Base-by-base conservation (phyloP, 2,329 filamentous ascomycete species). In the Diaporthe velutina region DNA sequence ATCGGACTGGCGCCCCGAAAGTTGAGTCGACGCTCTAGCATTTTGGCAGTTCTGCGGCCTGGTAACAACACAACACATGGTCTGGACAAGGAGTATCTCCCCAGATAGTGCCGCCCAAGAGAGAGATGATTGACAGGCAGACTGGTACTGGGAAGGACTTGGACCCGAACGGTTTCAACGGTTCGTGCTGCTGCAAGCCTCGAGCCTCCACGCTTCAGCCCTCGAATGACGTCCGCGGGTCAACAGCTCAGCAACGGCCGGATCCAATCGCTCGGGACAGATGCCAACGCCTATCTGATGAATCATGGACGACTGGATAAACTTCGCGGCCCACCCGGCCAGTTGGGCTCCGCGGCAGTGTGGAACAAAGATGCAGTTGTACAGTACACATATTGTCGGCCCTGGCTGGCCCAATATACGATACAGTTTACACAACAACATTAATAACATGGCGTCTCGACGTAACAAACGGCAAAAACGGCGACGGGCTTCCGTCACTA, bases 251-350 rank as follows among this genome's bases (percentile, higher is more conserved):
- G 61, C 61, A 50, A 52, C 61, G 61, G 61, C 42, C 38, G 61
- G 61, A 67, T 67, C 61, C 61, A 67, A 52, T 35, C 42, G 42
- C 61, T 67, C 61, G 61, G 61, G 61, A 67, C 61, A 50, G 61
- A 67, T 67, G 61, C 61, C 61, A 38, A 25, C 45, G 30, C 42
- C 61, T n/a, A n/a, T 50, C 61, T 67, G 61, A 67, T 67, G 61
- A 67, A 67, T 67, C 61, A 67, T 67, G 61, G 61, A 67, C 30
- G 30, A 28, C 42, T 50, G 22, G 45, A 67, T 67, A 67, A 45
- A 67, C 42, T 67, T 67, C 22, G 40, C 61, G 25, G 61, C 61
- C 60, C 42, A 48, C 60, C 40, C 55, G 55, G 9, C 22, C 55
- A n/a, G 30, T 30, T 35, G 54, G 28, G n/a, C 52, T n/a, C 25